Evolutionary conservation across 306 rosid species (phyloP), one percentile per base, ranked within the genome.

Genomic region (Medicago arabica): DNA sequence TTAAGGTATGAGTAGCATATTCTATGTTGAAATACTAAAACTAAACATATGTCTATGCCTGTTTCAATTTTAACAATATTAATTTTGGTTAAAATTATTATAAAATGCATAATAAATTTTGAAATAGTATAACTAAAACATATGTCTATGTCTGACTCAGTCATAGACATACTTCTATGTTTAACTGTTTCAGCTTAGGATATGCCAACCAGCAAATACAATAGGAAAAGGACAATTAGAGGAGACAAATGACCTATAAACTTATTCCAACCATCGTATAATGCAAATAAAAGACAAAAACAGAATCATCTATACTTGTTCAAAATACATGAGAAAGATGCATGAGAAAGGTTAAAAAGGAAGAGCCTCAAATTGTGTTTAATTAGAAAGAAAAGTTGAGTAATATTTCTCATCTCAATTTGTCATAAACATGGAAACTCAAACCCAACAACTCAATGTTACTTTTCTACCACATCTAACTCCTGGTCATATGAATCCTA

Each of bases 401-500:
- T 13, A 12, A 15, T 47, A 47, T 39, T 82, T 81, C 38, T 74
- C 51, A 68, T 19, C 41, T 58, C 53, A 77, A 34, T 23, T 44
- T 11, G 13, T 4, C 53, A 61, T 49, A 28, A 2, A 49, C 12
- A 71, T 15, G 39, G 66, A 53, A 10, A 54, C 73, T 9, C 72
- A 71, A 41, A 0, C 51, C 15, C 34, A 63, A 1, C 7, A 54
- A 54, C 60, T 79, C 5, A 4, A 65, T 54, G 43, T 72, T 6
- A 39, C 50, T 60, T 80, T 80, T 61, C 67, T 80, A 13, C 84
- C 76, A 60, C 25, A 68, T 69, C 67, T 11, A 60, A 11, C 76
- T 12, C 76, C 84, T 39, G 76, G 80, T 31, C 84, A 80, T 28
- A 49, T 75, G 84, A 80, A 44, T 67, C 80, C 84, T 7, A 68